Evolutionary conservation across 495 filamentous ascomycete species (phyloP).

Genomic region (Aspergillus wentii): DNA sequence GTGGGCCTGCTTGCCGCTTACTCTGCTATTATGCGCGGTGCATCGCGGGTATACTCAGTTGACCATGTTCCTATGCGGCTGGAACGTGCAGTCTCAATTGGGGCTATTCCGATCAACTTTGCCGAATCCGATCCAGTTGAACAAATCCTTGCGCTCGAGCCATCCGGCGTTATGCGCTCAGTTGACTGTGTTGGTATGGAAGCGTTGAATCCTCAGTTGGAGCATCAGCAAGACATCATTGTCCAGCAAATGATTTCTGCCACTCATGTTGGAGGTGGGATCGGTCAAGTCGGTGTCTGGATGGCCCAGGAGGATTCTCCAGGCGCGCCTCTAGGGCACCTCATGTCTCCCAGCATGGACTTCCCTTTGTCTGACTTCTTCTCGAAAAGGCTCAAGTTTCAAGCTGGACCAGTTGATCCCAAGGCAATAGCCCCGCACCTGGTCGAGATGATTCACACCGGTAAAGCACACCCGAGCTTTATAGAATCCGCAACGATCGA

Average conservation of each 20-base stretch:
- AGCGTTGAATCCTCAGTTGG: background rate
- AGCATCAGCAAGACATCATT: background rate
- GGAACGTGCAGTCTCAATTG: slow-evolving; percentile 5
- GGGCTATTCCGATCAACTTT: slow-evolving; percentile 7
- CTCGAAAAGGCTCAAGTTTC: background rate
- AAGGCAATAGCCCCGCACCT: background rate
- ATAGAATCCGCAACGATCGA: background rate
- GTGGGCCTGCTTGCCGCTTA: slow-evolving; percentile 50
- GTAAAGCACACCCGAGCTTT: background rate
- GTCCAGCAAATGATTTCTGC: background rate
- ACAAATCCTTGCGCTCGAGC: slow-evolving; percentile 9
- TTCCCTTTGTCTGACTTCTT: background rate
- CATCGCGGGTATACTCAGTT: slow-evolving; percentile 6
- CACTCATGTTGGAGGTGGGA: background rate
- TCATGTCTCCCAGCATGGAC: background rate
- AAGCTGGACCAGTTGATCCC: background rate
- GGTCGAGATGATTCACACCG: background rate
- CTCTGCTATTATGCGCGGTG: slow-evolving; percentile 40
- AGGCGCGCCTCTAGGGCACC: background rate
- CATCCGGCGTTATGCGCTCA: slow-evolving; percentile 5
- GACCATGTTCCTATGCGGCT: slow-evolving; percentile 12
- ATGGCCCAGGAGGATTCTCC: background rate
- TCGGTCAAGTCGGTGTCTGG: background rate
- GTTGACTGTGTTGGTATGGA: slow-evolving; percentile 20
- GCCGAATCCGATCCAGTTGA: slow-evolving; percentile 2